A percentile compares a stretch with the other conserved stretches of the same genome.
Conservation (phyloP, 352 stramenopile genomes). For the Phytophthora fragariae region DNA sequence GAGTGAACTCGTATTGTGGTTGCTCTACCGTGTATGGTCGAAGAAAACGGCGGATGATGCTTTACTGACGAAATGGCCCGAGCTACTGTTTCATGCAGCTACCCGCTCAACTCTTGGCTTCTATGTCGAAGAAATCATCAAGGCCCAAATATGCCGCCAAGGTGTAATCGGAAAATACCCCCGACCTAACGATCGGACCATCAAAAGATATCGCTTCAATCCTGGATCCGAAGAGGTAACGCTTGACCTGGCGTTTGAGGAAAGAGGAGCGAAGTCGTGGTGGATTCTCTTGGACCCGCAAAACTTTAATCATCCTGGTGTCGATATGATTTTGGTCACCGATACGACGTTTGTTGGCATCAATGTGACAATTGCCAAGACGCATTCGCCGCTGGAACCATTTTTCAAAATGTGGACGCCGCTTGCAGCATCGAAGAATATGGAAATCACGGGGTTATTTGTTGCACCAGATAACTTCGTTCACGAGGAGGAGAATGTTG, state of each 20-base stretch:
- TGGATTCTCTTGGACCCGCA: conserved; percentile 1
- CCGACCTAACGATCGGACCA: not conserved
- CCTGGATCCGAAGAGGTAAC: not conserved
- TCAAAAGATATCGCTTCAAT: not conserved
- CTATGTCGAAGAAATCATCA: conserved; percentile 1
- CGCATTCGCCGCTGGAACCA: conserved; percentile 1
- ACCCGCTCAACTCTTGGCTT: not conserved
- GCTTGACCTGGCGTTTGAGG: not conserved
- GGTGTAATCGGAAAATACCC: conserved; percentile 2
- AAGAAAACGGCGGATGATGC: too few relatives aligned
- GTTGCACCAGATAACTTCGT: conserved; percentile 1
- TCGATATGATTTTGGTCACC: conserved; percentile 8
- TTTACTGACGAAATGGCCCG: too few relatives aligned
- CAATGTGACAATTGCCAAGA: conserved; percentile 2
- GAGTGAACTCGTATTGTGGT: too few relatives aligned
- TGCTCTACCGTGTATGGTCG: too few relatives aligned
- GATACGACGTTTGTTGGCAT: not conserved
- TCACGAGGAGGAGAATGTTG: conserved; percentile 5
- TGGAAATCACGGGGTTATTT: conserved; percentile 9
- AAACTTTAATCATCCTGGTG: conserved; percentile 1
- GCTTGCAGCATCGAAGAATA: conserved; percentile 1
- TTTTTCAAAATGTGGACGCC: conserved; percentile 1
- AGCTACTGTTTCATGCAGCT: too few relatives aligned
- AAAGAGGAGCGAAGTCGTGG: not conserved
- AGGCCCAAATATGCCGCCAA: conserved; percentile 1